Conservation (phyloP, 495 filamentous ascomycete species). For the Neurospora intermedia region DNA sequence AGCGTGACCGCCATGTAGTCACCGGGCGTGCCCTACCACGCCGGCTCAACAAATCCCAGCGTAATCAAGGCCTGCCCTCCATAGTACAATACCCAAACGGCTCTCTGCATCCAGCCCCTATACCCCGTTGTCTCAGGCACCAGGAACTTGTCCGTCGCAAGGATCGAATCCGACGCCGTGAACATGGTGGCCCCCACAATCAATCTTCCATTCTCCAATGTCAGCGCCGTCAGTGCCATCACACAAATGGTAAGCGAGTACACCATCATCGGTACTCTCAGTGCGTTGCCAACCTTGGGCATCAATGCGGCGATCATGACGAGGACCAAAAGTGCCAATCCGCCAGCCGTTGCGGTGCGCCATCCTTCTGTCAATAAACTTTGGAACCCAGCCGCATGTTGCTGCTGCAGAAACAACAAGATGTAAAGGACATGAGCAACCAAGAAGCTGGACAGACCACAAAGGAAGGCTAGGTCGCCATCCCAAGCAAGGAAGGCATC, state of each 20-base stretch:
- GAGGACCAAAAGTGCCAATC: background rate
- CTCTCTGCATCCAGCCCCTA: slow-evolving; percentile 15
- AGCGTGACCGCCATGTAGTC: background rate
- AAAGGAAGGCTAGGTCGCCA: slow-evolving; percentile 13
- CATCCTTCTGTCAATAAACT: background rate
- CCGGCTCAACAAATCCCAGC: slow-evolving; percentile 5
- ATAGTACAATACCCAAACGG: slow-evolving; percentile 22
- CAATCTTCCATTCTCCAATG: slow-evolving; percentile 5
- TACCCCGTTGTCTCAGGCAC: slow-evolving; percentile 1
- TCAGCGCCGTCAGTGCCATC: slow-evolving; percentile 15
- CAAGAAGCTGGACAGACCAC: slow-evolving; percentile 17
- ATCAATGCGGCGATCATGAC: slow-evolving; percentile 10
- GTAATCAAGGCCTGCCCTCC: slow-evolving; percentile 21
- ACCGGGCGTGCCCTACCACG: background rate
- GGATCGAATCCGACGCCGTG: slow-evolving; percentile 14
- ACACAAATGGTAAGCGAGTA: slow-evolving; percentile 42
- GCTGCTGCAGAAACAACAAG: slow-evolving; percentile 5
- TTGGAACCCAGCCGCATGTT: background rate
- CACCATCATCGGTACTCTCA: slow-evolving; percentile 39
- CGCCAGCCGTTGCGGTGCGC: background rate
- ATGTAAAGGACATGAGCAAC: slow-evolving; percentile 19
- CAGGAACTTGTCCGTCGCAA: slow-evolving; percentile 16
- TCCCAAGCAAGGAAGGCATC: slow-evolving; percentile 20
- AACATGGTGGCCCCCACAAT: slow-evolving; percentile 16
- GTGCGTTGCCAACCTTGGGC: slow-evolving; percentile 19